Base-by-base conservation (phyloP, 2,329 filamentous ascomycete species). In the Phoma sp. region DNA sequence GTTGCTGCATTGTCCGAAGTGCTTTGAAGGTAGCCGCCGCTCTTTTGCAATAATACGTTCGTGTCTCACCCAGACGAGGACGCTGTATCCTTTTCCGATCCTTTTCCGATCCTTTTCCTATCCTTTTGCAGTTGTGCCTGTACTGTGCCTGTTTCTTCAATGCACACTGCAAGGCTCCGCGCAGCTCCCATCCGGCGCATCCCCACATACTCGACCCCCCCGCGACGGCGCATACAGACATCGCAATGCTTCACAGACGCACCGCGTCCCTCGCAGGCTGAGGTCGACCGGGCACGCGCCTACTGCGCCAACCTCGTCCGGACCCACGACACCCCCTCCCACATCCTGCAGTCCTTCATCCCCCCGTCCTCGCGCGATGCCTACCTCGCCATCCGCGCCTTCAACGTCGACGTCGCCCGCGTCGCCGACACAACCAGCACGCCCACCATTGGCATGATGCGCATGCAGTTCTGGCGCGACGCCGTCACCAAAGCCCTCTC, bases 401-500 rank as follows among this genome's bases (percentile, higher is more conserved):
- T 99, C 75, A 99, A 99, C 72, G 84, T 98, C 67, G 93, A 97
- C 74, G 85, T 97, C 56, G 91, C 93, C 37, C 86, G 91, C 52
- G 89, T 98, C 58, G 92, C 95, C 52, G 93, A 98, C 76, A 87
- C 90, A 11, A 93, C 95, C 17, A 95, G 91, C 39, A 95, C 90
- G 56, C 86, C 90, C n/a, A 89, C 88, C 4, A 90, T 98, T 56
- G 93, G 92, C 42, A 83, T 88, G 46, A 87, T 98, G 82, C 92
- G 95, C 60, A 88, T 96, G 76, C 91, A 96, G 74, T 98, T 98
- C 80, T 98, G 95, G 91, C 86, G 91, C 42, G 93, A 98, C 65
- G 87, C 91, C 4, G 80, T 99, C 45, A 84, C 88, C 47, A 87
- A 88, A 57, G 89, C 91, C 1, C 89, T 97, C 56, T 83, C 88